Conservation (phyloP, 2,329 filamentous ascomycete species). For the Zymoseptoria ardabiliae region DNA sequence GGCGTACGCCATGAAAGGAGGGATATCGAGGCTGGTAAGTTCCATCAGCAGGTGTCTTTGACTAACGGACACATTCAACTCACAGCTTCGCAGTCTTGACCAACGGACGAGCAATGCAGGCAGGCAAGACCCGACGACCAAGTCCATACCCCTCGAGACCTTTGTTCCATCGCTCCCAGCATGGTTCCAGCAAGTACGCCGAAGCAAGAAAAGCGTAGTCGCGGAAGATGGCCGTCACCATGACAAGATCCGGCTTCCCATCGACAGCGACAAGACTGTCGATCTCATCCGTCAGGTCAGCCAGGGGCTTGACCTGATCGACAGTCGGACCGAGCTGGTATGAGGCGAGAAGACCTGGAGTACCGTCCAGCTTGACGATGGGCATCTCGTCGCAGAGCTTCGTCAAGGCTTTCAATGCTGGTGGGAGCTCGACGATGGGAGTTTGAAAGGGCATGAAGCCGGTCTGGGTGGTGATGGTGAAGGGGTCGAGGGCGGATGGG, state of each 20-base stretch:
- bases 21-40: slow-evolving; percentile 56
- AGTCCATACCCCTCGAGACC: slow-evolving; percentile 69
- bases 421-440: slow-evolving; percentile 51
- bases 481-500: slow-evolving; percentile 34
- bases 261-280: slow-evolving; percentile 39
- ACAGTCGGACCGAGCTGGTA: slow-evolving; percentile 70
- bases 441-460: slow-evolving; percentile 63
- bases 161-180: slow-evolving; percentile 61
- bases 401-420: slow-evolving; percentile 65
- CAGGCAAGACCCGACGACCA: slow-evolving; percentile 65
- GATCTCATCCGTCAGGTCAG: slow-evolving; percentile 66
- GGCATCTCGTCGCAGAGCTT: slow-evolving; percentile 70
- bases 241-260: slow-evolving; percentile 62
- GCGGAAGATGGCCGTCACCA: slow-evolving; percentile 80
- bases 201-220: slow-evolving; percentile 90
- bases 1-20: slow-evolving; percentile 85
- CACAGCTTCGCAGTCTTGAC: slow-evolving; percentile 78
- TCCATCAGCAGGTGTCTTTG: slow-evolving; percentile 18
- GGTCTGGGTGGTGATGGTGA: slow-evolving; percentile 69
- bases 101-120: slow-evolving; percentile 70
- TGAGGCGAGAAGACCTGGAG: slow-evolving; percentile 68
- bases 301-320: slow-evolving; percentile 53
- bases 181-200: slow-evolving; percentile 85
- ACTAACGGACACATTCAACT: slow-evolving; percentile 35
- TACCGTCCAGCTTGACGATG: slow-evolving; percentile 64